Evolutionary conservation across 2,329 filamentous ascomycete species (phyloP), one percentile per base, ranked within the genome.

Genomic region (Coleophoma crateriformis): DNA sequence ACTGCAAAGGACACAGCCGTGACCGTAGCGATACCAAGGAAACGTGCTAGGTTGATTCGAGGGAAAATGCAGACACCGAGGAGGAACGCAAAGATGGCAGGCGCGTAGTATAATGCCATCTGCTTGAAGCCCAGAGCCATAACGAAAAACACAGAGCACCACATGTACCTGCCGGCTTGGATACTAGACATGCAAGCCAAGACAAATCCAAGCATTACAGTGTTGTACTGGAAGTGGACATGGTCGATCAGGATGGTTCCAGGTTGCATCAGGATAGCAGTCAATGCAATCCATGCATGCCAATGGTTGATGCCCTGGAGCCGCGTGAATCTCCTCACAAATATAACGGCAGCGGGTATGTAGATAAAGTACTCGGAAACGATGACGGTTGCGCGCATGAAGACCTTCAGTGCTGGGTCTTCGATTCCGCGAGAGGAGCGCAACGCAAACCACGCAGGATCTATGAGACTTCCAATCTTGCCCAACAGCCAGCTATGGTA

Each of bases 401-500:
- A 99, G 7, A 96, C 81, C 70, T 97, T 97, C 55, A 99, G 75
- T 2, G 76, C 77, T 3, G 83, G 78, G 55, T 92, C 85, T 57
- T 96, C 88, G 34, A 84, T 76, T 45, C 90, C 91, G 49, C 92
- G 86, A 13, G 92, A 97, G 4, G 79, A 77, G 64, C 88, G 81
- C 13, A 99, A 80, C 11, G 84, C 84, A 66, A 97, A 99, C 94
- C 94, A 99, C 8, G 81, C 70, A 1, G 88, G 84, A 56, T 95
- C 77, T 66, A 97, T 86, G 35, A 84, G 67, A 47, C 82, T 77
- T 46, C 94, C 94, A 74, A 96, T 80, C 69, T 86, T 87, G 55
- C 94, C 94, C 53, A 95, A 73, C n/a, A 94, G 64, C 92, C 91
- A 97, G 73, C 91, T 96, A 69, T 99, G 94, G 71, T 99, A 99